phyloP scores from a whole-genome alignment of 73 alveolate genomes.

The Symbiodinium natans region DNA sequence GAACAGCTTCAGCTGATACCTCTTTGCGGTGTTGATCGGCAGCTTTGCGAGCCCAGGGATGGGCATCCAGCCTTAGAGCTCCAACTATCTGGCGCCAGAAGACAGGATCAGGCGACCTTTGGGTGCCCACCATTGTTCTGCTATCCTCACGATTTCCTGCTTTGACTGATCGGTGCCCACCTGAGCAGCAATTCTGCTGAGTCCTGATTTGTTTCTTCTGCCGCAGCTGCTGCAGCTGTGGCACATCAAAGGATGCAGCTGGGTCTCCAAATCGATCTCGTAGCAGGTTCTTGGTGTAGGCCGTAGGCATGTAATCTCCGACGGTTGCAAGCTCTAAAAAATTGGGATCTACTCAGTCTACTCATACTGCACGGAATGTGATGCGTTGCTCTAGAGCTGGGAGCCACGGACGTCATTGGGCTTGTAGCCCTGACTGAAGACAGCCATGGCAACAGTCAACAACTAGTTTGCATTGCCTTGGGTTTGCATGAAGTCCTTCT shows the following conservation, averaged over 20 bases:
- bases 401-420: background rate
- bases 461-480: no score
- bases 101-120: no score
- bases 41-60: conserved; percentile 84
- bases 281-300: background rate
- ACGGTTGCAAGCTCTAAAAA: no score
- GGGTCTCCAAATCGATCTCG: background rate
- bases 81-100: background rate
- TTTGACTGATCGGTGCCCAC: background rate
- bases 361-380: background rate
- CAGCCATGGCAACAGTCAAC: background rate
- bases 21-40: conserved; percentile 56
- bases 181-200: background rate
- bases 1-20: no score
- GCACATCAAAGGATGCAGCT: background rate
- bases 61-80: conserved; percentile 46
- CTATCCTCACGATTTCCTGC: conserved; percentile 26
- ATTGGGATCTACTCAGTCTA: no score
- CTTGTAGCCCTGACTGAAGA: background rate
- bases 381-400: background rate
- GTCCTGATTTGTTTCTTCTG: no score
- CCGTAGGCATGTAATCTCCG: background rate
- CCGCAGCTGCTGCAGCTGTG: background rate
- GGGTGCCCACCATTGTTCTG: conserved; percentile 24
- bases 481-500: no score